Conservation (phyloP, 2,329 filamentous ascomycete species). For the Dothidotthia symphoricarpi region DNA sequence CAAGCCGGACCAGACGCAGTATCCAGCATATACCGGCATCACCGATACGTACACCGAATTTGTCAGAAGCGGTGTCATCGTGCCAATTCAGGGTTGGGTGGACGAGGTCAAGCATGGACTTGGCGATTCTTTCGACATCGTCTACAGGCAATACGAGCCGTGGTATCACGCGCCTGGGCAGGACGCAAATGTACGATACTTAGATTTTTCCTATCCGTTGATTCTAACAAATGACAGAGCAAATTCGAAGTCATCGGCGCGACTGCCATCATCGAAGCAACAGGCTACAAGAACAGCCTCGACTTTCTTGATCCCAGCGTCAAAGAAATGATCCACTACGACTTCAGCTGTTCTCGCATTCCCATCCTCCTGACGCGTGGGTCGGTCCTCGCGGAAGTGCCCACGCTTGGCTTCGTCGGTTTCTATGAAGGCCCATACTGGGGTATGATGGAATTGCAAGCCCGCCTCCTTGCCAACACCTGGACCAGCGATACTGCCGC, state of each 20-base stretch:
- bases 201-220: not conserved
- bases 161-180: slow-evolving; percentile 10
- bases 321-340: slow-evolving; percentile 58
- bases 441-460: slow-evolving; percentile 86
- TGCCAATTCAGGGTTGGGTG: slow-evolving; percentile 43
- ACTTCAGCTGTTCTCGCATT: slow-evolving; percentile 54
- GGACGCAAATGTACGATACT: slow-evolving; percentile 5
- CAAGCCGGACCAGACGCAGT: slow-evolving; percentile 44
- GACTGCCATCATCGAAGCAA: slow-evolving; percentile 68
- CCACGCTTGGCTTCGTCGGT: slow-evolving; percentile 73
- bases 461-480: slow-evolving; percentile 61
- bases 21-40: slow-evolving; percentile 66
- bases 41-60: slow-evolving; percentile 73
- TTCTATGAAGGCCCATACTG: slow-evolving; percentile 84
- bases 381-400: slow-evolving; percentile 60
- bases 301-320: slow-evolving; percentile 62
- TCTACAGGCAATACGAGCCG: slow-evolving; percentile 12
- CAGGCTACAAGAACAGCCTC: slow-evolving; percentile 67
- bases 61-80: slow-evolving; percentile 60
- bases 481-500: slow-evolving; percentile 50
- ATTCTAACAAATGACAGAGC: slow-evolving; percentile 9
- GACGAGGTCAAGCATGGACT: slow-evolving; percentile 14
- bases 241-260: slow-evolving; percentile 11
- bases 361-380: slow-evolving; percentile 65
- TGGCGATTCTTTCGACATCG: slow-evolving; percentile 3